Evolutionary conservation across 2,329 filamentous ascomycete species (phyloP), one percentile per base, ranked within the genome.

Genomic region (Ophiocordyceps camponoti-leonardi): DNA sequence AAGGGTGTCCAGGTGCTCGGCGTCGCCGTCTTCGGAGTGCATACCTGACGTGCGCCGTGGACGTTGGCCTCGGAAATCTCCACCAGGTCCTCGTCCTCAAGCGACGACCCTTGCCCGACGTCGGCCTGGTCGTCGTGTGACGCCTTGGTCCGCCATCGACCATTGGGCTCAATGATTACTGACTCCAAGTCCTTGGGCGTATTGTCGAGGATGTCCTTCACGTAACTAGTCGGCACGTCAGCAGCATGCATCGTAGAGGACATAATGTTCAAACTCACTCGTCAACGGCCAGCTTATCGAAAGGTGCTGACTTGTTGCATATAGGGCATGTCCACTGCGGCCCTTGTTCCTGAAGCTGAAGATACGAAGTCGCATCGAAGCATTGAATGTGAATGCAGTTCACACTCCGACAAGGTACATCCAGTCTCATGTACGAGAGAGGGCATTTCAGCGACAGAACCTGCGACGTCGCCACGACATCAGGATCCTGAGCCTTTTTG

Each of bases 311-410:
- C 56, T 88, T 93, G 62, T 82, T 90, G 67, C 92, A 98, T 20
- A 95, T 81, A 0, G 92, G 92, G 56, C 92, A 98, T n/a, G 79
- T 72, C 92, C 92, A 98, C 18, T 92, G 93, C 0, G 92, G 92
- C 0, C 86, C 90, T 66, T 98, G 92, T 59, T 96, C 87, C 59
- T 96, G 90, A 26, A 98, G 67, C 54, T 94, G 86, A 19, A 98
- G 71, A 58, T 95, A 98, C 2, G 86, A 93, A 3, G 78, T 81
- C 3, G 84, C 90, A 60, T 98, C 92, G 54, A 96, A 98, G 59
- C 92, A 98, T 58, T 94, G 86, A 23, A 92, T 84, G 60, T 98
- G 92, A 3, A 77, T 81, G 65, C 92, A 98, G 31, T 79, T 65
- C 3, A 78, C 72, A 4, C 85, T 85, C 31, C 92, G 80, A 53